Percentiles rank a stretch among this genome's conserved stretches.
Conservation (phyloP, 805 yeast genomes). For the Danielia reshetovae region DNA sequence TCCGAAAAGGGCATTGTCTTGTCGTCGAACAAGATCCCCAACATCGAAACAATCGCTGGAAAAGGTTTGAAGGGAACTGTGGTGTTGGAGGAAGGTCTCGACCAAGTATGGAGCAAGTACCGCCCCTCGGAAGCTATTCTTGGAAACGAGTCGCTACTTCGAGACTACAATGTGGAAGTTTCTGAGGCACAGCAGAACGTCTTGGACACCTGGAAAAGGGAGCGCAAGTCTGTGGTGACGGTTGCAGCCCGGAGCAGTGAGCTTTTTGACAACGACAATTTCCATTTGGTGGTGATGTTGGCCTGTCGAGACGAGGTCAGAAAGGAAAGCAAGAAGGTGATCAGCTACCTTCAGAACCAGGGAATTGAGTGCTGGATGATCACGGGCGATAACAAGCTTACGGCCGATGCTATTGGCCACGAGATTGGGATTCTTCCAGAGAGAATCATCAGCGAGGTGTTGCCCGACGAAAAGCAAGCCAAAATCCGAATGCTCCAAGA, state of each 20-base stretch:
- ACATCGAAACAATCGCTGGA: slow-evolving; percentile 54
- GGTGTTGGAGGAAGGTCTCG: slow-evolving; percentile 16
- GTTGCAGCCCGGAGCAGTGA: slow-evolving; percentile 41
- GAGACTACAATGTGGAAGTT: slow-evolving; percentile 42
- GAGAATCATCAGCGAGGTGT: slow-evolving; percentile 63
- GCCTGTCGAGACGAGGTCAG: slow-evolving; percentile 61
- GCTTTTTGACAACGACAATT: slow-evolving; percentile 24
- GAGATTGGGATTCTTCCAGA: slow-evolving; percentile 51
- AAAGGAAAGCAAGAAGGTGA: slow-evolving; percentile 53
- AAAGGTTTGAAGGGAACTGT: slow-evolving; percentile 52
- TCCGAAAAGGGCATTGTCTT: not conserved
- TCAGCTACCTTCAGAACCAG: slow-evolving; percentile 30
- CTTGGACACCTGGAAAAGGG: slow-evolving; percentile 52
- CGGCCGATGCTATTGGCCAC: slow-evolving; percentile 64
- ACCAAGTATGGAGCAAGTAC: slow-evolving; percentile 36
- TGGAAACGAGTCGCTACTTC: slow-evolving; percentile 61
- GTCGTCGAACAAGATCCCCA: slow-evolving; percentile 38
- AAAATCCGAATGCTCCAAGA: slow-evolving; percentile 52
- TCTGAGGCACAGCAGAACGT: slow-evolving; percentile 28
- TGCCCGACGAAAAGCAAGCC: slow-evolving; percentile 69
- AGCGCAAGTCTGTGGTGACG: slow-evolving; percentile 61
- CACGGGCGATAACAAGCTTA: slow-evolving; percentile 65
- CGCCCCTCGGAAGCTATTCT: slow-evolving; percentile 37
- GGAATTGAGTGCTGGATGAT: slow-evolving; percentile 69
- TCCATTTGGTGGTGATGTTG: slow-evolving; percentile 43